Evolutionary conservation across 768 basidiomycete species (phyloP).

Genomic region (Naganishia kalamii): DNA sequence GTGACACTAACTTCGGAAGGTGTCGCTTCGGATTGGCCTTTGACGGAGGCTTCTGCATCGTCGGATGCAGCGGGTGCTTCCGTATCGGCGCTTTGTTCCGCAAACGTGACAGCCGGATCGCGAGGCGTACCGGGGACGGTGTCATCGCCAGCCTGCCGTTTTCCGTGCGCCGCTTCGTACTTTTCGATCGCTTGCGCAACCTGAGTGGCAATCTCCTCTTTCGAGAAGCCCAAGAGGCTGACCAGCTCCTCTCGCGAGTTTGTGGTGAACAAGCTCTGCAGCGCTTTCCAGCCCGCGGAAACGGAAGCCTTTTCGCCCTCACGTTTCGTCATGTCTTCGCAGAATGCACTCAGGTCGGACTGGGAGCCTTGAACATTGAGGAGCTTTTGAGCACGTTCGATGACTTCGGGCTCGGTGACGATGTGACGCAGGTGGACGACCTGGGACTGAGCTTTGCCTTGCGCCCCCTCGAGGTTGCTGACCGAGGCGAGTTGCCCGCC

Average conservation of each 20-base stretch:
- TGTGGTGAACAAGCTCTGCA: slow-evolving; percentile 69
- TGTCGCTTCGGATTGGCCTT: slow-evolving; percentile 54
- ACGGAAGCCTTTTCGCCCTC: slow-evolving; percentile 23
- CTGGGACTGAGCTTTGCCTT: slow-evolving; percentile 74
- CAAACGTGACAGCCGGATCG: slow-evolving; percentile 77
- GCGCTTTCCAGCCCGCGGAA: slow-evolving; percentile 66
- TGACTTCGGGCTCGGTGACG: slow-evolving; percentile 66
- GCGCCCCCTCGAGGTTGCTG: slow-evolving; percentile 56
- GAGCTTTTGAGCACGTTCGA: slow-evolving; percentile 66
- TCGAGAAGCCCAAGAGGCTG: slow-evolving; percentile 83
- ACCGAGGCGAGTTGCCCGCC: slow-evolving; percentile 79
- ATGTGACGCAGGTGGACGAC: slow-evolving; percentile 72
- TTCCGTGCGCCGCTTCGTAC: slow-evolving; percentile 53
- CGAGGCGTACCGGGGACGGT: slow-evolving; percentile 53
- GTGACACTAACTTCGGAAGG: slow-evolving; percentile 69
- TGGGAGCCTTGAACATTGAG: slow-evolving; percentile 56
- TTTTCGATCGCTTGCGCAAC: slow-evolving; percentile 77
- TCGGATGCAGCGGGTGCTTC: slow-evolving; percentile 44
- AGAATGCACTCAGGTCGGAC: slow-evolving; percentile 59
- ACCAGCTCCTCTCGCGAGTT: slow-evolving; percentile 86
- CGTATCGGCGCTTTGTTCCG: slow-evolving; percentile 53
- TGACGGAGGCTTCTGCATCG: slow-evolving; percentile 41
- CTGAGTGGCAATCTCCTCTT: slow-evolving; percentile 68
- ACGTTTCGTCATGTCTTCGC: slow-evolving; percentile 55
- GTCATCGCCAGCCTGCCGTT: slow-evolving; percentile 37